A percentile compares a stretch with the other conserved stretches of the same genome.
phyloP scores from a whole-genome alignment of 768 basidiomycete species.

The Calocera viscosa region DNA sequence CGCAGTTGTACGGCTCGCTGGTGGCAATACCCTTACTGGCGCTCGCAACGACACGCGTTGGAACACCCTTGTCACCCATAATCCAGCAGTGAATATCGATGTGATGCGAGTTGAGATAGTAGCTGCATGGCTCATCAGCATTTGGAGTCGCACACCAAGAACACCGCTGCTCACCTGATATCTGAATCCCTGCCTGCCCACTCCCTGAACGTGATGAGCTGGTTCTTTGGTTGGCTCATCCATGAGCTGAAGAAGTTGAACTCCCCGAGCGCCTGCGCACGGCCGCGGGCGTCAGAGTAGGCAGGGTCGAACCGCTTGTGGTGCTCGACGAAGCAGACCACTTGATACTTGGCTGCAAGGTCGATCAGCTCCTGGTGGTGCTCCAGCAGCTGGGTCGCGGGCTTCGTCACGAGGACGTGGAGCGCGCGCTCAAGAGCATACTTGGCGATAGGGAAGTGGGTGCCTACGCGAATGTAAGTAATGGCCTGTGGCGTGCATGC shows the following conservation, averaged over 20 bases:
- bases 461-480: conserved; percentile 34
- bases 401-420: conserved; percentile 88
- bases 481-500: neutral
- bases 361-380: conserved; percentile 70
- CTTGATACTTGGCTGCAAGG: conserved; percentile 63
- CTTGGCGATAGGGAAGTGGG: conserved; percentile 72
- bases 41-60: conserved; percentile 79
- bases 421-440: conserved; percentile 76
- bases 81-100: conserved; percentile 84
- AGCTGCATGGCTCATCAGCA: conserved; percentile 34
- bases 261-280: conserved; percentile 64
- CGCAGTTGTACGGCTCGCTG: conserved; percentile 76
- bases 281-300: conserved; percentile 79
- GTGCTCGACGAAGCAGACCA: conserved; percentile 89
- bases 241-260: conserved; percentile 94
- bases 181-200: conserved; percentile 95
- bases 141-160: conserved; percentile 11
- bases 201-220: conserved; percentile 85
- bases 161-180: conserved; percentile 44
- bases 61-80: conserved; percentile 58
- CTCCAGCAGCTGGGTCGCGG: conserved; percentile 72
- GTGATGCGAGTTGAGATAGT: conserved; percentile 91
- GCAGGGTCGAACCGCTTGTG: conserved; percentile 86
- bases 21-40: conserved; percentile 87
- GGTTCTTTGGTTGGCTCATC: conserved; percentile 96